Base-by-base conservation (phyloP, 331 rosid genomes). In the Quercus tomentella region DNA sequence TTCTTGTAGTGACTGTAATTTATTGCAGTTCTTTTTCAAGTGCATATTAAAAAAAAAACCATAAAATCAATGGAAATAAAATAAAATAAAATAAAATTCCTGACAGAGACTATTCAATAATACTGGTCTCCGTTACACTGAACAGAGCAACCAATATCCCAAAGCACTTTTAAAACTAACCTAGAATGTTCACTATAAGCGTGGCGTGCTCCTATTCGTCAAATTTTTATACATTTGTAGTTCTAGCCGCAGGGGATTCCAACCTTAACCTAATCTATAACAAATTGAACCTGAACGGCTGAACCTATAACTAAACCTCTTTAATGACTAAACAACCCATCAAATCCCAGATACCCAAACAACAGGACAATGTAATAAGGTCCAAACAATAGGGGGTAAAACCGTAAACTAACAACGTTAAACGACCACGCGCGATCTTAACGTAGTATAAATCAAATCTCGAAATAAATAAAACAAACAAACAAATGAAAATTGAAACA, bases 401-500 rank as follows among this genome's bases (percentile, higher is more conserved):
- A 14, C 0, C 6, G 80, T 73, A 60, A 37, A 41, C 26, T 1
- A 14, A 7, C 0, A 22, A 5, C 43, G 58, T 20, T 7, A 74
- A 78, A 57, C 60, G 66, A 60, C 21, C 75, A 56, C 73, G 79
- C 76, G 65, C 70, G 82, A 70, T 77, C 71, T 68, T 35, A 80
- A 56, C 77, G 82, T 72, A 76, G 63, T 73, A 72, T 30, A 9
- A 18, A 66, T 6, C 54, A 30, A 73, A 73, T 72, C 30, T 63
- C 62, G 21, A 21, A 55, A 20, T 61, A 23, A 63, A 69, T 37
- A 37, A 37, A 37, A 7, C 11, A 37, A 49, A 10, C 17, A 45
- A 45, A 49, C 5, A 49, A 49, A 49, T 4, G 5, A 49, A 49
- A 49, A 49, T 49, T 49, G 5, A 12, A 49, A 49, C 54, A 49